phyloP scores from a whole-genome alignment of 495 filamentous ascomycete species.

The Jackrogersella multiformis region DNA sequence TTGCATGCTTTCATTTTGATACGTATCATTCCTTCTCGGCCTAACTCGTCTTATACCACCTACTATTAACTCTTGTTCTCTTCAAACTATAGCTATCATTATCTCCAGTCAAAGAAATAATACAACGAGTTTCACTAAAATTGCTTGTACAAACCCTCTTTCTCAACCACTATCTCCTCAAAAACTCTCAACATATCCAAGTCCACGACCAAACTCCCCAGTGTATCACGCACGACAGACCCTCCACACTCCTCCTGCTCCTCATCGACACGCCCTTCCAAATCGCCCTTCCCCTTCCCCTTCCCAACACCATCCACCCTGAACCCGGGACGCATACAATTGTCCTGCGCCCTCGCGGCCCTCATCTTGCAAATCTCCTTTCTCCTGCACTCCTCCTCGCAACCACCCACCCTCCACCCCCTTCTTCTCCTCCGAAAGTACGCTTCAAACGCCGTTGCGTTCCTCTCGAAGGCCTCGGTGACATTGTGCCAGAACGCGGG shows the following conservation, averaged over 20 bases:
- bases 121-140: too few relatives aligned
- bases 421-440: slow-evolving; percentile 43
- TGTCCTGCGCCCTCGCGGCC: slow-evolving; percentile 47
- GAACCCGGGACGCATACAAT: slow-evolving; percentile 38
- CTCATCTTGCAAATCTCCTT: slow-evolving; percentile 47
- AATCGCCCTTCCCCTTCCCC: slow-evolving; percentile 36
- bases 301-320: neutral
- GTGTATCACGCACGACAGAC: slow-evolving; percentile 36
- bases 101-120: too few relatives aligned
- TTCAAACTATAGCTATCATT: too few relatives aligned
- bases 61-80: too few relatives aligned
- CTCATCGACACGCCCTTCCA: too few relatives aligned
- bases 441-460: slow-evolving; percentile 34
- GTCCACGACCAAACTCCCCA: slow-evolving; percentile 19
- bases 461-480: slow-evolving; percentile 48
- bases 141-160: neutral
- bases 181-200: slow-evolving; percentile 21
- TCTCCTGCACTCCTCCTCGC: slow-evolving; percentile 37
- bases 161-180: slow-evolving; percentile 8
- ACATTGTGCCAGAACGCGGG: slow-evolving; percentile 69
- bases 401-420: slow-evolving; percentile 36
- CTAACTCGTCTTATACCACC: too few relatives aligned
- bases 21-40: too few relatives aligned
- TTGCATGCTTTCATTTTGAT: too few relatives aligned
- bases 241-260: slow-evolving; percentile 36